Conservation (phyloP, 345 rosid species). For the Gossypium mustelinum region DNA sequence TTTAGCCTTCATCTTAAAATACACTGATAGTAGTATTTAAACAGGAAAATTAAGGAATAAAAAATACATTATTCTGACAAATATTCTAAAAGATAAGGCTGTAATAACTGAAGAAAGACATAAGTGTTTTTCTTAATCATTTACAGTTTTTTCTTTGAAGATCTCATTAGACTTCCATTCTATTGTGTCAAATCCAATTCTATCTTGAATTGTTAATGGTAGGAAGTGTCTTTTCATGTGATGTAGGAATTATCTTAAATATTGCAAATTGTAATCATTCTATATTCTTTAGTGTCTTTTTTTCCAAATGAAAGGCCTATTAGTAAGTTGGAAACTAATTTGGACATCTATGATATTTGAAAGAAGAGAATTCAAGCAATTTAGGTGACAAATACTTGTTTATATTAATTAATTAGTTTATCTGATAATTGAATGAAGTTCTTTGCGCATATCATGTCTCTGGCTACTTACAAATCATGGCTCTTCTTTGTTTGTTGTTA, state of each 20-base stretch:
- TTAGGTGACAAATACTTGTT: not conserved
- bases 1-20: not conserved
- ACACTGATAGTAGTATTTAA: not conserved
- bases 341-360: not conserved
- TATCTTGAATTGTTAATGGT: not conserved
- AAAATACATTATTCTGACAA: not conserved
- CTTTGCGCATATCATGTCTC: not conserved
- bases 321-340: no score
- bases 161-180: not conserved
- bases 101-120: conserved; percentile 1
- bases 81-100: not conserved
- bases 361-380: not conserved
- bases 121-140: not conserved
- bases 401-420: no score
- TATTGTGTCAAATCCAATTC: not conserved
- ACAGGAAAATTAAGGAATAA: not conserved
- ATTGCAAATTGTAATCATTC: no score
- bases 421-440: not conserved
- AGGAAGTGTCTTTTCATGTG: not conserved
- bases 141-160: not conserved
- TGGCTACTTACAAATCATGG: not conserved
- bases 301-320: no score
- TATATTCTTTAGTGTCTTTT: no score
- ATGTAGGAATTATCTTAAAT: no score
- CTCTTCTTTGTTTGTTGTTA: no score